These are phyloP conservation scores for Didymella pomorum DNA, from an alignment of 2,329 filamentous ascomycete species.

Conservation along the genomic window DNA sequence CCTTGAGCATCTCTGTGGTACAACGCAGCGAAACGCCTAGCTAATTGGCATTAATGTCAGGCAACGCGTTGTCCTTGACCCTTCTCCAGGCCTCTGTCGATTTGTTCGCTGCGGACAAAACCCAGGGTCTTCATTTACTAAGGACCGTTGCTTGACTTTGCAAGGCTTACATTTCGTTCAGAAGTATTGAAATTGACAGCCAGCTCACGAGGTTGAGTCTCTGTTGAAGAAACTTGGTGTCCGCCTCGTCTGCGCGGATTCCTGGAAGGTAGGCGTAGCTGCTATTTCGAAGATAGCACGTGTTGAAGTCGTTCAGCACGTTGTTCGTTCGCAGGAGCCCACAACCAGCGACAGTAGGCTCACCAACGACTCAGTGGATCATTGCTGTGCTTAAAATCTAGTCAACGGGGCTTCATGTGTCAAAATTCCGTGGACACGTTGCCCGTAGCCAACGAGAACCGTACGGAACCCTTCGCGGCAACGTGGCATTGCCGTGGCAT, in stretches of 20 bases:
- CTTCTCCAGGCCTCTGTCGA: too few relatives aligned
- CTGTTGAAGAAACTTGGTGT: background rate
- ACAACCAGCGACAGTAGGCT: background rate
- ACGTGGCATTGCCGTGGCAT: constrained; percentile 4
- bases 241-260: background rate
- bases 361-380: too few relatives aligned
- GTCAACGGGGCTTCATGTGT: background rate
- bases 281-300: too few relatives aligned
- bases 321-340: too few relatives aligned
- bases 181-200: background rate
- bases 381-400: background rate
- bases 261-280: too few relatives aligned
- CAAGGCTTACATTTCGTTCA: background rate
- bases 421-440: background rate
- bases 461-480: background rate
- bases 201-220: background rate
- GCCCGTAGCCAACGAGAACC: background rate
- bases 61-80: background rate
- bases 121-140: background rate
- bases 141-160: background rate
- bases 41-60: background rate
- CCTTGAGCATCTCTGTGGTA: background rate
- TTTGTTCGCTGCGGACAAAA: background rate
- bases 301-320: too few relatives aligned
- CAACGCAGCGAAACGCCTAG: background rate